A percentile compares a stretch with the other conserved stretches of the same genome.
These are phyloP conservation scores for Arthromyces matolae DNA, from an alignment of 768 basidiomycete genomes.

Conservation along the genomic window DNA sequence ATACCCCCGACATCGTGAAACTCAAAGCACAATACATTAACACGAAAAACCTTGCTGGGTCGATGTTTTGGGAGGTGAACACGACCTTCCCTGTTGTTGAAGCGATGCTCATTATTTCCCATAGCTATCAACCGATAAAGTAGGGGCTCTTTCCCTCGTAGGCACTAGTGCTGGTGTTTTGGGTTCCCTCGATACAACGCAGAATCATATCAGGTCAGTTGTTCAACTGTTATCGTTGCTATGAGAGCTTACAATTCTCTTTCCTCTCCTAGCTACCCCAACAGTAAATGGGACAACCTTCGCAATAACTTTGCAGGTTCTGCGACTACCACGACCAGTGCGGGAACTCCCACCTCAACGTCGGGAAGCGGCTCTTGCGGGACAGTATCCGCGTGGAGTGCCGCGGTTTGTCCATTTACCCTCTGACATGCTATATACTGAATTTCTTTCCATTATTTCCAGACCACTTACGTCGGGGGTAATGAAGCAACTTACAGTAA, in stretches of 20 bases:
- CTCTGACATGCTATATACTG: background rate
- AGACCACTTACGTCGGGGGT: constrained; percentile 47
- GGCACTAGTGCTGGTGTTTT: constrained; percentile 42
- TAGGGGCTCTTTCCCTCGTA: constrained; percentile 57
- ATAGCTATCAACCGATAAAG: constrained; percentile 58
- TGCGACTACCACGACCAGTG: constrained; percentile 20
- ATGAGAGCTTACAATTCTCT: too few species aligned
- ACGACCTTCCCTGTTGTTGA: background rate
- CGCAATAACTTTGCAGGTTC: constrained; percentile 52
- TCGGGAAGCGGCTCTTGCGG: constrained; percentile 33
- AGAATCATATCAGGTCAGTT: constrained; percentile 57
- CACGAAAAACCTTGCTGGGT: constrained; percentile 56
- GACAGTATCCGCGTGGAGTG: constrained; percentile 46
- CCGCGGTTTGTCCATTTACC: constrained; percentile 27
- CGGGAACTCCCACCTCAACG: constrained; percentile 22
- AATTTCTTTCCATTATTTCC: background rate
- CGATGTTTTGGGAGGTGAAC: constrained; percentile 71
- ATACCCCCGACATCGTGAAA: constrained; percentile 63
- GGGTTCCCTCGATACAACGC: constrained; percentile 55
- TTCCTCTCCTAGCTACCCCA: constrained; percentile 44
- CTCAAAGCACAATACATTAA: constrained; percentile 68
- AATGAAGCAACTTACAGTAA: constrained; percentile 42
- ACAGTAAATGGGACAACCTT: constrained; percentile 71
- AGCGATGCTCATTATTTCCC: background rate
- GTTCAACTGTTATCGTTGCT: constrained; percentile 14